Evolutionary conservation across 495 filamentous ascomycete species (phyloP), one percentile per base, ranked within the genome.

Genomic region (Penicillium herquei): DNA sequence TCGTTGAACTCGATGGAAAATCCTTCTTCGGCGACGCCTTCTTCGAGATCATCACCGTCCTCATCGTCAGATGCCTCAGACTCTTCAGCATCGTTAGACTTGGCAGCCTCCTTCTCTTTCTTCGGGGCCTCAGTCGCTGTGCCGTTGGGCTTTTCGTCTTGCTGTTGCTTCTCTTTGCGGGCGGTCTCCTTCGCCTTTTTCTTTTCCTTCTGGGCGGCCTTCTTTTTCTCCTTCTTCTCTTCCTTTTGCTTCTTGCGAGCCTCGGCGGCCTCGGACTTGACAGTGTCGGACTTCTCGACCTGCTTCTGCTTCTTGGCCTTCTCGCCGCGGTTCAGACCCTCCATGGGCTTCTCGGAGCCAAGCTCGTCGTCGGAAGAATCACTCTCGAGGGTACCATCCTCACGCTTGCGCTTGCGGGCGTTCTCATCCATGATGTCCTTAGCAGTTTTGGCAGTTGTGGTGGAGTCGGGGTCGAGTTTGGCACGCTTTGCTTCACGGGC

Each of bases 381-480:
- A 42, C 57, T 51, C 34, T 69, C 58, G 51, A 76, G 58, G 37
- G 72, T 71, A 6, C 80, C 78, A 55, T 80, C 79, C 54, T 81
- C 80, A 11, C 79, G 72, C 63, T 85, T 86, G 51, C 89, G 82
- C 72, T 92, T 92, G 56, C 82, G 77, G 32, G 86, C 87, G 45
- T 85, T 84, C 70, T 91, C 88, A 45, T 92, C 89, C 80, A 91
- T 83, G 37, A 95, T 82, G 62, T 96, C 91, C 69, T 93, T 91
- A 46, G 87, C 89, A 52, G 81, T 89, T 68, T 87, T 87, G 39
- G 82, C 84, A 30, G 39, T 16, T 49, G 87, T 87, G 39, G 82
- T 83, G 39, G 39, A 33, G 32, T 92, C 90, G 31, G 92, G 91
- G 52, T 96, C 88, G 12, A 96, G 81, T 72, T 95, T 96, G 39